Conservation (phyloP, 1,139 yeast species). For the Sugiyamaella castrensis region DNA sequence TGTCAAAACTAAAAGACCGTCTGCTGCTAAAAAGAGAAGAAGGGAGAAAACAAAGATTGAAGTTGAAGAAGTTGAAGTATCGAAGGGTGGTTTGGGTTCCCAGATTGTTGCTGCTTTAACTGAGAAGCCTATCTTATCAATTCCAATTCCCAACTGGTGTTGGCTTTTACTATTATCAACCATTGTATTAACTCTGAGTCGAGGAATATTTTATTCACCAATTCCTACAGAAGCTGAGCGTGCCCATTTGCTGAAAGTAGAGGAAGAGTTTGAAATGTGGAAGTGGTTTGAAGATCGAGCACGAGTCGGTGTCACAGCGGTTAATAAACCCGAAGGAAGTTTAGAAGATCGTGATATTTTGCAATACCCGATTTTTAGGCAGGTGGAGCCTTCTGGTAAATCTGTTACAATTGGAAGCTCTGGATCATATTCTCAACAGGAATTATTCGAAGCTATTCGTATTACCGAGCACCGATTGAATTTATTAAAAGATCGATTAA, state of each 20-base stretch:
- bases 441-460: slow-evolving; percentile 52
- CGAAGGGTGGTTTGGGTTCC: slow-evolving; percentile 3
- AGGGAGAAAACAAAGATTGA: slow-evolving; percentile 8
- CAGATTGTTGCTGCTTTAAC: slow-evolving; percentile 7
- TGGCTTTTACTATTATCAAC: slow-evolving; percentile 20
- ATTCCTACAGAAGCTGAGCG: slow-evolving; percentile 15
- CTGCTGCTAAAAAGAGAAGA: slow-evolving; percentile 17
- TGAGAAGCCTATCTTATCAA: slow-evolving; percentile 18
- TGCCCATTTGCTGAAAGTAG: slow-evolving; percentile 32
- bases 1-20: slow-evolving; percentile 2
- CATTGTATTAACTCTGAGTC: slow-evolving; percentile 26
- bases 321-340: neutral
- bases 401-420: slow-evolving; percentile 3
- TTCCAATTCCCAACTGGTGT: slow-evolving; percentile 26
- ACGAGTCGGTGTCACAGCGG: slow-evolving; percentile 2
- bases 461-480: slow-evolving; percentile 53
- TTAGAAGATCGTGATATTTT: slow-evolving; percentile 8
- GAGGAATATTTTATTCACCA: slow-evolving; percentile 9
- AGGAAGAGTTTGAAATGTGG: slow-evolving; percentile 72
- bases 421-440: slow-evolving; percentile 44
- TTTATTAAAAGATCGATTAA: slow-evolving; percentile 35
- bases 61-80: neutral
- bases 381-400: neutral
- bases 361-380: slow-evolving; percentile 7
- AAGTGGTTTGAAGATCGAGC: slow-evolving; percentile 68